These are phyloP conservation scores for Lactarius psammicola DNA, from an alignment of 768 basidiomycete genomes.

Conservation along the genomic window DNA sequence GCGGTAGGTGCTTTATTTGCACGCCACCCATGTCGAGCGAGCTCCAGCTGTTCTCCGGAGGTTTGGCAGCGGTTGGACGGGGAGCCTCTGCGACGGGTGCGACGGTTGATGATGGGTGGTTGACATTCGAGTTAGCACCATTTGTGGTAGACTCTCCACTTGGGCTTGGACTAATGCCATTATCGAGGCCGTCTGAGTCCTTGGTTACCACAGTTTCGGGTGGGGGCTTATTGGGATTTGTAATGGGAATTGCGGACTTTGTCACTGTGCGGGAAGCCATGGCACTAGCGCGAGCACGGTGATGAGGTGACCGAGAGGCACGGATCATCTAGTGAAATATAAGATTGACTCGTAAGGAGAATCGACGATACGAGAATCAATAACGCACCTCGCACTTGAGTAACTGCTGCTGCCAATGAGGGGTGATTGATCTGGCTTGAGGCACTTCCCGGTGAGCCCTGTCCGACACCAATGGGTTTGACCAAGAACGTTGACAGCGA, in stretches of 20 bases:
- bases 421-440: slow-evolving; percentile 64
- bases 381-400: slow-evolving; percentile 84
- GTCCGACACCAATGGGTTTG: slow-evolving; percentile 27
- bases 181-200: slow-evolving; percentile 31
- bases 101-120: slow-evolving; percentile 74
- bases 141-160: slow-evolving; percentile 40
- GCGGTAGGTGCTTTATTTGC: slow-evolving; percentile 85
- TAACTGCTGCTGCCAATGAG: slow-evolving; percentile 92
- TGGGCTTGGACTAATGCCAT: slow-evolving; percentile 26
- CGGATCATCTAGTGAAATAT: slow-evolving; percentile 63
- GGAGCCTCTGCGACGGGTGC: slow-evolving; percentile 69
- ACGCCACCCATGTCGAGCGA: slow-evolving; percentile 97
- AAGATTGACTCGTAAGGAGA: slow-evolving; percentile 2
- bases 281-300: slow-evolving; percentile 92
- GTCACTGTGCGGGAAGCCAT: slow-evolving; percentile 86
- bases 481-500: slow-evolving; percentile 28
- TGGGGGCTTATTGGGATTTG: slow-evolving; percentile 76
- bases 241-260: slow-evolving; percentile 87
- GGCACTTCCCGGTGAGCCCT: slow-evolving; percentile 31
- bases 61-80: slow-evolving; percentile 59
- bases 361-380: slow-evolving; percentile 22
- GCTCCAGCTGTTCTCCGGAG: slow-evolving; percentile 79
- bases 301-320: slow-evolving; percentile 83
- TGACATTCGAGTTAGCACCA: slow-evolving; percentile 38
- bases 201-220: slow-evolving; percentile 37